Evolutionary conservation across 192 early-diverging fungal genomes (phyloP).

Genomic region (Mortierella antarctica): DNA sequence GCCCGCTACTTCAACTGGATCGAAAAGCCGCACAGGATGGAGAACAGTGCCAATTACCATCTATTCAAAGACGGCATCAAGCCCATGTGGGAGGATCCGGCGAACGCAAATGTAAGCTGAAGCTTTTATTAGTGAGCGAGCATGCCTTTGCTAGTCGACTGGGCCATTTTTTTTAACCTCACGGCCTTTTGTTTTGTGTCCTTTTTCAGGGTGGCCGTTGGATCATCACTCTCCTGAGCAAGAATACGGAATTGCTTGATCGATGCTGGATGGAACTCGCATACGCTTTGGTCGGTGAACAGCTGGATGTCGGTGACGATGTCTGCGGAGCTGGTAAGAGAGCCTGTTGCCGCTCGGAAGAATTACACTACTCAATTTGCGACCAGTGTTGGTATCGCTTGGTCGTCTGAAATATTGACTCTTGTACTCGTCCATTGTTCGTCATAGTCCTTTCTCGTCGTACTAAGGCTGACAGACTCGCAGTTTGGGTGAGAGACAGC

Average conservation of each 20-base stretch:
- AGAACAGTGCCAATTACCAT: conserved; percentile 54
- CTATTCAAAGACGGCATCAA: conserved; percentile 59
- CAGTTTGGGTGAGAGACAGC: conserved; percentile 58
- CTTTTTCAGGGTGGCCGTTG: conserved; percentile 55
- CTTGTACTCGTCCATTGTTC: not conserved
- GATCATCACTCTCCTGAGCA: conserved; percentile 48
- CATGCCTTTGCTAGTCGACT: not conserved
- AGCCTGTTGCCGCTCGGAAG: not conserved
- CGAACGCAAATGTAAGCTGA: conserved; percentile 53
- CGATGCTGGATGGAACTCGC: conserved; percentile 57
- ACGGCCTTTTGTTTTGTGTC: not conserved
- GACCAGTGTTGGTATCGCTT: too few relatives aligned
- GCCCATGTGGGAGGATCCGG: conserved; percentile 61
- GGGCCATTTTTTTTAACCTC: not conserved
- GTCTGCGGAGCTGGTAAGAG: conserved; percentile 56
- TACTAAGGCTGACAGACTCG: conserved; percentile 50
- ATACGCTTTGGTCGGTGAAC: conserved; percentile 56
- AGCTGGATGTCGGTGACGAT: conserved; percentile 55
- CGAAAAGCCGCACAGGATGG: conserved; percentile 54
- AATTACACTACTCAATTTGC: not conserved
- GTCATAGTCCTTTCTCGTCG: conserved; percentile 53
- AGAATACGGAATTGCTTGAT: conserved; percentile 49
- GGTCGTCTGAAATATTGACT: not conserved
- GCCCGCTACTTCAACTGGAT: conserved; percentile 61
- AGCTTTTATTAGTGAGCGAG: not conserved